Evolutionary conservation across 768 basidiomycete genomes (phyloP), one percentile per base, ranked within the genome.

Genomic region (Xerocomus spinulosus): DNA sequence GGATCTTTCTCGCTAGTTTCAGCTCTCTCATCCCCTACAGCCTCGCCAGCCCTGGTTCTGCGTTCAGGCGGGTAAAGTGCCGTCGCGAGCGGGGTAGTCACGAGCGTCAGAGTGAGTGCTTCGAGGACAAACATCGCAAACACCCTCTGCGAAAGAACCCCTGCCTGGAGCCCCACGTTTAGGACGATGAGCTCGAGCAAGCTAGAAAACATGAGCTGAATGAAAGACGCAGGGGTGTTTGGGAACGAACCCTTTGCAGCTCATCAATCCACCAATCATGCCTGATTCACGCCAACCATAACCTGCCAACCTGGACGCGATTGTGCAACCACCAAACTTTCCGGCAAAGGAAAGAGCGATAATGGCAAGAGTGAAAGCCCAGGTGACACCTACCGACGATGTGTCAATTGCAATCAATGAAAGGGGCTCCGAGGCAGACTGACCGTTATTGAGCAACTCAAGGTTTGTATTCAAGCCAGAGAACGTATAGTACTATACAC

Each of bases 51-150:
- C n/a, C n/a, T n/a, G n/a, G n/a, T n/a, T n/a, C n/a, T n/a, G n/a
- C n/a, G n/a, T n/a, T n/a, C n/a, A n/a, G 78, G 82, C 1, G 89
- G 88, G 56, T 90, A 89, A 3, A 90, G 68, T 17, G 64, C 55
- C 2, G 72, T 75, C 15, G 87, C 85, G 26, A 83, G 75, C 0
- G 89, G 89, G 0, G 88, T 91, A 0, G 92, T 92, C 70, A 91
- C 77, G 70, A 87, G 90, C 0, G 93, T 94, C 30, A 96, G 71
- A 8, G 83, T 64, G 30, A 93, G 69, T 0, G 89, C 85, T 60
- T 87, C 85, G 17, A 96, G 73, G 32, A 97, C 91, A 58, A 97
- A 93, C 91, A 96, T 96, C 0, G 91, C 87, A 69, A 96, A 94
- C 9, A 95, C 86, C 23, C 77, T 77, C 47, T 58, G 73, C 2